These are phyloP conservation scores for Eucalyptus pumila DNA, from an alignment of 345 rosid species.

Conservation along the genomic window DNA sequence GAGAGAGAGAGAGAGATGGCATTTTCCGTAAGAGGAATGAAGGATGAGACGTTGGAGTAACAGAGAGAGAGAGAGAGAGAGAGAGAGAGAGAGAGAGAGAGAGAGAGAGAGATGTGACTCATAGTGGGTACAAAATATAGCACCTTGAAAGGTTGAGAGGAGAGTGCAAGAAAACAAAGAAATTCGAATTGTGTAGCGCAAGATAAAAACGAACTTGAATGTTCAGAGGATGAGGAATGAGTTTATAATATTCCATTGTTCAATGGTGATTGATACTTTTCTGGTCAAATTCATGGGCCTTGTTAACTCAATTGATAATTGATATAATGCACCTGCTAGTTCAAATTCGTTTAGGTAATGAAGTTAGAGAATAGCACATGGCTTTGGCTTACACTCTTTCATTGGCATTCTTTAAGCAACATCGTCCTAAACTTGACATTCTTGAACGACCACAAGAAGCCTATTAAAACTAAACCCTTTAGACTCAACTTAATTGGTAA, in stretches of 20 bases:
- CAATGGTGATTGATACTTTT: background rate
- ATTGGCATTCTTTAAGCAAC: background rate
- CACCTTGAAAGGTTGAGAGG: background rate
- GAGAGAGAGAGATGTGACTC: background rate
- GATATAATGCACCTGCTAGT: background rate
- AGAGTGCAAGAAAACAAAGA: background rate
- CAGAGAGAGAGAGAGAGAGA: background rate
- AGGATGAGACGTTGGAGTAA: background rate
- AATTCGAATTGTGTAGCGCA: background rate
- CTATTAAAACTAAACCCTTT: background rate
- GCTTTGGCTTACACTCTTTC: background rate
- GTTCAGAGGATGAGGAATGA: background rate
- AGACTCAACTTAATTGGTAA: background rate
- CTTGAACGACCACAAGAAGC: background rate
- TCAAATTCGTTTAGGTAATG: background rate
- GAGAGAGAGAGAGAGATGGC: background rate
- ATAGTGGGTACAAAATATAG: background rate
- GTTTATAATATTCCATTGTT: background rate
- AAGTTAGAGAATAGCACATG: background rate
- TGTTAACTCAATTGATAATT: background rate
- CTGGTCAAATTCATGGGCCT: background rate
- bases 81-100: background rate
- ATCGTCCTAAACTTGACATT: background rate
- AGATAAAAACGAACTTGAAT: background rate
- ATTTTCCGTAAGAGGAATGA: background rate